phyloP scores from a whole-genome alignment of 345 rosid species.

The Brassica cretica region DNA sequence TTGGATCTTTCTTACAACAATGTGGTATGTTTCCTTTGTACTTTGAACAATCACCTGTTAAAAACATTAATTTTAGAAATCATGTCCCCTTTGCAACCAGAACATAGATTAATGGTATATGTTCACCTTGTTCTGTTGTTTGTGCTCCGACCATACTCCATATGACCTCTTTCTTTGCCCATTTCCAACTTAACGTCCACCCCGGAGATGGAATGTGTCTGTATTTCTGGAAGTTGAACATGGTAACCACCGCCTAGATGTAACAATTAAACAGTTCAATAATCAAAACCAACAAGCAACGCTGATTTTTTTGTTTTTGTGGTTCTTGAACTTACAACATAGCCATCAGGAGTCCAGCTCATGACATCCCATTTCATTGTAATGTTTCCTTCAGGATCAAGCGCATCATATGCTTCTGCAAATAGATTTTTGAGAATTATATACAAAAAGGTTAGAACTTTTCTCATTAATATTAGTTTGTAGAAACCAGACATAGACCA shows the following conservation, averaged over 20 bases:
- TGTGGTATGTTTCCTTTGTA: constrained; percentile 77
- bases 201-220: constrained; percentile 87
- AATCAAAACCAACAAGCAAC: background rate
- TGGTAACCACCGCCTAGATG: constrained; percentile 77
- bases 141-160: constrained; percentile 85
- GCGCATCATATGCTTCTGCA: constrained; percentile 89
- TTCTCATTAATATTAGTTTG: constrained; percentile 4
- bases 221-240: constrained; percentile 83
- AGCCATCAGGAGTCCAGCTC: constrained; percentile 94
- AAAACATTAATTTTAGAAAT: background rate
- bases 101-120: background rate
- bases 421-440: background rate
- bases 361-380: constrained; percentile 95
- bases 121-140: constrained; percentile 74
- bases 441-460: constrained; percentile 13
- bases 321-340: constrained; percentile 64
- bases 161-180: constrained; percentile 89
- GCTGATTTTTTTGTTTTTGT: background rate
- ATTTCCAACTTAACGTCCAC: constrained; percentile 90
- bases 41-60: constrained; percentile 69
- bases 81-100: background rate
- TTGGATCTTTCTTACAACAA: constrained; percentile 86
- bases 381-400: constrained; percentile 89
- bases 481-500: background rate
- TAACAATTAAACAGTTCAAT: background rate